Base-by-base conservation (phyloP, 2,329 filamentous ascomycete genomes). In the Thielaviopsis musarum region DNA sequence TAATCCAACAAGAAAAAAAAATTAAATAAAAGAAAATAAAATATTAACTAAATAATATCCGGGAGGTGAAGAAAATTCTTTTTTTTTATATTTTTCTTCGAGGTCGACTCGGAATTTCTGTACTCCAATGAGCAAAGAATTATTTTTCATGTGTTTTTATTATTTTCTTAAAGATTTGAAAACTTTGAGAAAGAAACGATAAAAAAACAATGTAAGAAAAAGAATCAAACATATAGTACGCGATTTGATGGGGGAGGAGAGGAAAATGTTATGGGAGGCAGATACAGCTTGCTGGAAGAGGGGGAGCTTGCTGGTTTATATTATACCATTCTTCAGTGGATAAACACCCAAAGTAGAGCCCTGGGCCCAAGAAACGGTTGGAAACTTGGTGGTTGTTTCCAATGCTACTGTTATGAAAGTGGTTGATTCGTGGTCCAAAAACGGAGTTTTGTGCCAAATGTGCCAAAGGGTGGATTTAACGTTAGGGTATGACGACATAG, bases 151-250 rank as follows among this genome's bases (percentile, higher is more conserved):
- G 24, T 26, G 6, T 38, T 38, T 4, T 15, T 38, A 12, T 15
- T 12, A 38, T 3, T 10, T 15, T 38, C 38, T 45, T 3, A n/a
- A n/a, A 45, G 51, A 56, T 56, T 19, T 30, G 9, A 10, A 12
- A 34, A 9, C 30, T 10, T 34, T 34, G 21, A 59, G 38, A 45
- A 28, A 57, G 15, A 34, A 54, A 52, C 52, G 19, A 22, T 12
- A 49, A 51, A 54, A 58, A 30, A 55, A 28, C 6, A 10, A 34
- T 6, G 10, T 10, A 10, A 34, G 30, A 54, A 48, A 56, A 52
- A 52, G 55, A 58, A 62, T 21, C 45, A 62, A 28, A 30, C 48
- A 24, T 38, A 51, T 28, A 51, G 34, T 30, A 53, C 19, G 34
- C 10, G 30, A 7, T 34, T 34, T 34, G 7, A 48, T 21, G 54